phyloP scores from a whole-genome alignment of 768 basidiomycete species.

The Hemileccinum rubropunctum region DNA sequence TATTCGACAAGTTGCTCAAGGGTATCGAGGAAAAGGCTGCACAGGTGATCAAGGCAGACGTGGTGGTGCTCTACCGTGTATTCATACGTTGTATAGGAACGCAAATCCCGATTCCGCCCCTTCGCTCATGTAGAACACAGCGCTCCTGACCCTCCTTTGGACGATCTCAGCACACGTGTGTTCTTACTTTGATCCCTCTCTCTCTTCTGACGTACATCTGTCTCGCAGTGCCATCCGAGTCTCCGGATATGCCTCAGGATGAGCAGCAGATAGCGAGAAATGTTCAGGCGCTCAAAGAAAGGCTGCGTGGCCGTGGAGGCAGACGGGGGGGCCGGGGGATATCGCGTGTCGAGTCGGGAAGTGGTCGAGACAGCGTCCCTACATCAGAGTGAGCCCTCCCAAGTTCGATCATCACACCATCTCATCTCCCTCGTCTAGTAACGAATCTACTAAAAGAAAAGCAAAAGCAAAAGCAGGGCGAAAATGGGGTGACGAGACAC shows the following conservation, averaged over 20 bases:
- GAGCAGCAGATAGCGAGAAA: conserved; percentile 92
- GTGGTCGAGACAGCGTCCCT: conserved; percentile 58
- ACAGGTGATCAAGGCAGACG: conserved; percentile 41
- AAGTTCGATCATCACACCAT: background rate
- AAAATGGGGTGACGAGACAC: conserved; percentile 87
- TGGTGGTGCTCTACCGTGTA: background rate
- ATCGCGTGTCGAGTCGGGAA: conserved; percentile 49
- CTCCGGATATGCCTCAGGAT: conserved; percentile 56
- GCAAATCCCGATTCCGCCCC: conserved; percentile 60
- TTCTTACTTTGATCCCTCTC: background rate
- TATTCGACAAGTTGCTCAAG: conserved; percentile 75
- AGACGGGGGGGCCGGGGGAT: conserved; percentile 50
- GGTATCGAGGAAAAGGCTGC: conserved; percentile 75
- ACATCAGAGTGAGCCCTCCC: conserved; percentile 63
- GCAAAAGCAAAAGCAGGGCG: conserved; percentile 70
- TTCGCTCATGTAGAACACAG: conserved; percentile 35
- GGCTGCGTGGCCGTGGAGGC: conserved; percentile 73
- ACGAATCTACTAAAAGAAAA: conserved; percentile 59
- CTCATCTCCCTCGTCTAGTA: conserved; percentile 45
- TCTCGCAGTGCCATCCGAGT: conserved; percentile 44
- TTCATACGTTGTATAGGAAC: conserved; percentile 48
- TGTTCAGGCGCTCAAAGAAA: conserved; percentile 84
- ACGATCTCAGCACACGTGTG: conserved; percentile 59
- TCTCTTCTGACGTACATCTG: background rate
- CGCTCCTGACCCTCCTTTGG: conserved; percentile 46